Base-by-base conservation (phyloP, 176 grass and related monocot genomes). In the Zoysia japonica region DNA sequence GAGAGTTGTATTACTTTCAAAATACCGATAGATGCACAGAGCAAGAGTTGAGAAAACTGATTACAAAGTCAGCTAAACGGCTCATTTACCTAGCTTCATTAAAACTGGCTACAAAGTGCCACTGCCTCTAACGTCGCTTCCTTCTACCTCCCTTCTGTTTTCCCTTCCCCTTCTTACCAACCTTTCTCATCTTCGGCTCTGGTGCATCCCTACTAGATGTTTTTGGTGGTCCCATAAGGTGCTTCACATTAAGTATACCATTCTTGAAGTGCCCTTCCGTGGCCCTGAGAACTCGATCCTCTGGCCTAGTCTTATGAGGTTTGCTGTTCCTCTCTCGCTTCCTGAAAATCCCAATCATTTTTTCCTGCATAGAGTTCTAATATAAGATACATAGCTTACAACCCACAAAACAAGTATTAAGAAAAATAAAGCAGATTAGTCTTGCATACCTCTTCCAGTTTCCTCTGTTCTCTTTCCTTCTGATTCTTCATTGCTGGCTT, bases 401-500 rank as follows among this genome's bases (percentile, higher is more conserved):
- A 48, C 19, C 15, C 50, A 80, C 49, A 71, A 7, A 80, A 61
- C 9, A 76, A 19, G 61, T 17, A 28, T 37, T 46, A 15, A 84
- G n/a, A 70, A 68, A 68, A 67, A 12, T 46, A 13, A 10, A 52
- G 47, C 15, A 38, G 36, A 40, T 37, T 42, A 39, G n/a, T 53
- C 36, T 51, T 48, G 35, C 50, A 67, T 76, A 98, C 92, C 96
- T 89, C 88, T 93, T 98, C 96, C 11, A 85, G 81, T 81, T 94
- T 88, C 82, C 83, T 98, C 13, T 63, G 63, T 47, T 94, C 92
- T 53, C 81, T 77, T 83, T 85, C 90, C 67, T 91, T 88, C 44
- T 85, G 87, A 73, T 94, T 98, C 82, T 98, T 98, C 82, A 98
- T 81, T 79, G 92, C 92, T 72, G 90, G 92, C 77, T 81, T 98